phyloP scores from a whole-genome alignment of 148 eudicot genomes.

The Chenopodium quinoa region DNA sequence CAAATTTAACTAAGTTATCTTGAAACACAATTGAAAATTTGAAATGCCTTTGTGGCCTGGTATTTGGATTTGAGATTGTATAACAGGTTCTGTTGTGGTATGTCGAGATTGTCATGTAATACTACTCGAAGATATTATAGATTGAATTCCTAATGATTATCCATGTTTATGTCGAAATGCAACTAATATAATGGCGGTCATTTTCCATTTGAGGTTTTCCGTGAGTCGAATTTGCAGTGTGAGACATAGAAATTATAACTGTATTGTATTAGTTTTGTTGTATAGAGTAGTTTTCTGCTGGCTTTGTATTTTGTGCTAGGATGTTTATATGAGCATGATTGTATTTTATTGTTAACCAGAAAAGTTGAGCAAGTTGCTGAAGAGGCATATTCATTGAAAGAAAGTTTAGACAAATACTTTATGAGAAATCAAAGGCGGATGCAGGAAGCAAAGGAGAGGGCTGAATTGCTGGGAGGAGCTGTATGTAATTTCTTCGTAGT shows the following conservation, averaged over 20 bases:
- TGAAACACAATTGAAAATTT: neutral
- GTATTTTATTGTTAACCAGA: conserved; percentile 34
- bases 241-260: neutral
- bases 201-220: neutral
- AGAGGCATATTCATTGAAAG: conserved; percentile 91
- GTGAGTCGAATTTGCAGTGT: neutral
- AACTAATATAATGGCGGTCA: neutral
- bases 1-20: neutral
- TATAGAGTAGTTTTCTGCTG: neutral
- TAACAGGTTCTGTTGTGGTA: neutral
- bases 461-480: conserved; percentile 81
- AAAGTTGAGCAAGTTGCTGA: conserved; percentile 94
- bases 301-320: neutral
- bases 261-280: neutral
- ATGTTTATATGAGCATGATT: neutral
- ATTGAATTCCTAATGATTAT: no score
- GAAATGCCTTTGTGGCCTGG: neutral
- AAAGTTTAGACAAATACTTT: conserved; percentile 72
- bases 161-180: no score
- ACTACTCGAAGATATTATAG: no score
- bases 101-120: neutral
- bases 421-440: conserved; percentile 60
- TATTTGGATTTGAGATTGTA: neutral
- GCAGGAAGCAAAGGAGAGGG: conserved; percentile 92
- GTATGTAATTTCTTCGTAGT: conserved; percentile 38